Base-by-base conservation (phyloP, 1,139 yeast genomes). In the Suhomyces atakaporum region DNA sequence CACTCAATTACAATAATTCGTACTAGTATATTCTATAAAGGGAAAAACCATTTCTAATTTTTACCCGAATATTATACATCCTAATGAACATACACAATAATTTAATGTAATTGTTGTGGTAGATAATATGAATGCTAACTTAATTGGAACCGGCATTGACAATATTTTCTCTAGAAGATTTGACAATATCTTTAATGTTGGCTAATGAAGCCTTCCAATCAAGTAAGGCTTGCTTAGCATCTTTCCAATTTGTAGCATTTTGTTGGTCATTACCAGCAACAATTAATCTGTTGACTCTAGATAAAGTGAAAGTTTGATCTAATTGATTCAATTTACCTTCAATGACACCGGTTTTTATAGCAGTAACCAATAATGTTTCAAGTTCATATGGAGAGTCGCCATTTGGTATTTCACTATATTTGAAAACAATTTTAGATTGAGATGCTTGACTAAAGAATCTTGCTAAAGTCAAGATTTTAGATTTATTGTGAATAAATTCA, bases 261-360 rank as follows among this genome's bases (percentile, higher is more conserved):
- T 54, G 53, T 37, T 62, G 61, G 25, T 51, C 46, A 35, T 52
- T 50, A 33, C 71, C 71, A 36, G 75, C 73, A 42, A 69, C 49
- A 35, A 72, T 58, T 38, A 69, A 66, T 50, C 68, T 63, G 52
- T 66, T 68, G 26, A 66, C 73, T 52, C 73, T 66, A 25, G 66
- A 64, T 49, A 72, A 66, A 42, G 63, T 56, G 53, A 72, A 70
- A n/a, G 64, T 57, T 45, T 66, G 63, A 25, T 66, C 68, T 33
- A 70, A 58, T 55, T 72, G 77, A 51, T 70, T 69, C 49, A 72
- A 65, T 49, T 69, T 70, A 38, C 77, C 77, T 53, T 69, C 75
- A 40, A 72, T 53, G 33, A 72, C 69, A 29, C 70, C 69, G 10
- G 67, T 60, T 49, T 69, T 69, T 46, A 72, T 71, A 28, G 75